Evolutionary conservation across 768 basidiomycete species (phyloP).

Genomic region (Suillus hirtellus): DNA sequence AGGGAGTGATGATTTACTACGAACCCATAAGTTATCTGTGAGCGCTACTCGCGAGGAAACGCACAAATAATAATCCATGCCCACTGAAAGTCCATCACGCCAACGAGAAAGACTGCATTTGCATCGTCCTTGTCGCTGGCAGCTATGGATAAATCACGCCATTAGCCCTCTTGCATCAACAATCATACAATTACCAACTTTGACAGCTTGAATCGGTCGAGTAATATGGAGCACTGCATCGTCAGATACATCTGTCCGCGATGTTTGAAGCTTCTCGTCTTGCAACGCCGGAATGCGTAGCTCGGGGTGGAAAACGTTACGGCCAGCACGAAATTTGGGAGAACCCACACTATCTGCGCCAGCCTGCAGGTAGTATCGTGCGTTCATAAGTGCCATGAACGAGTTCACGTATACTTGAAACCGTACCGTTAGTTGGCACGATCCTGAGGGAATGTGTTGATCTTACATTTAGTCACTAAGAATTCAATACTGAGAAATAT

Average conservation of each 20-base stretch:
- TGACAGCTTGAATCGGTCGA: background rate
- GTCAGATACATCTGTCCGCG: background rate
- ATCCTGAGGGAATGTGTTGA: background rate
- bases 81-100: background rate
- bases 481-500: background rate
- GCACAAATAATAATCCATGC: background rate
- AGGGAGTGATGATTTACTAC: background rate
- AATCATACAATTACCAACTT: background rate
- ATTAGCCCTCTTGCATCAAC: background rate
- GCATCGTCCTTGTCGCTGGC: background rate
- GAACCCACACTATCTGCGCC: background rate
- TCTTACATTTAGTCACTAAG: background rate
- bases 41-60: background rate
- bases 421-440: background rate
- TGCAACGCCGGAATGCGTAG: background rate
- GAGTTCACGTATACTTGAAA: constrained; percentile 1
- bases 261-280: background rate
- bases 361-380: background rate
- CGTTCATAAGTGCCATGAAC: background rate
- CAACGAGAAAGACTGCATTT: background rate
- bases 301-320: background rate
- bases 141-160: background rate
- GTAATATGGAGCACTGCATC: background rate
- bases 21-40: background rate
- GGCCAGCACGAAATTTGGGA: background rate